Evolutionary conservation across 2,329 filamentous ascomycete genomes (phyloP).

Genomic region (Paecilomyces sp.): DNA sequence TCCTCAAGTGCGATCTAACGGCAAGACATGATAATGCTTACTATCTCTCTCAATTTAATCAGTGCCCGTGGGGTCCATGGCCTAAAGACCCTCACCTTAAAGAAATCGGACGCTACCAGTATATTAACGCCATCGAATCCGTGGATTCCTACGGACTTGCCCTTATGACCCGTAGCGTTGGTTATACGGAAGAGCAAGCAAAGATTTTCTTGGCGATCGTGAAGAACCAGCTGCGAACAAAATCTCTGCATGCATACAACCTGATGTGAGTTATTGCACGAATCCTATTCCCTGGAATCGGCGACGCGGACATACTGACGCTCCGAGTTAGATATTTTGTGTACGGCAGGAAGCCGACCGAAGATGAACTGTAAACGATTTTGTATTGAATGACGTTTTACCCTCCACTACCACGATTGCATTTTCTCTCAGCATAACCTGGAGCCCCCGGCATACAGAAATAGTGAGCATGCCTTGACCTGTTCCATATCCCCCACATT

Average conservation of each 20-base stretch:
- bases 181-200: conserved; percentile 11
- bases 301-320: not conserved
- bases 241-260: not conserved
- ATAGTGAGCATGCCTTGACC: too few species aligned
- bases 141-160: conserved; percentile 14
- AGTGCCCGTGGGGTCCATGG: conserved; percentile 8
- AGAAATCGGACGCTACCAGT: conserved; percentile 8
- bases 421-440: too few species aligned
- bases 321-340: not conserved
- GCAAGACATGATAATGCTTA: not conserved
- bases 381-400: not conserved
- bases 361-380: not conserved
- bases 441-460: too few species aligned
- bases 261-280: not conserved
- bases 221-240: not conserved
- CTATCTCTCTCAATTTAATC: not conserved
- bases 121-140: conserved; percentile 10
- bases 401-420: not conserved
- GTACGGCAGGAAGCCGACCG: not conserved
- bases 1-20: not conserved
- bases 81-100: conserved; percentile 6
- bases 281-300: not conserved
- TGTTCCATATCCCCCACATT: too few species aligned
- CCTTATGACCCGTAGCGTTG: conserved; percentile 14
- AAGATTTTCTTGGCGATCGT: not conserved